Evolutionary conservation across 1,284 basidiomycete genomes (phyloP), one percentile per base, ranked within the genome.

Genomic region (Melampsora americana): DNA sequence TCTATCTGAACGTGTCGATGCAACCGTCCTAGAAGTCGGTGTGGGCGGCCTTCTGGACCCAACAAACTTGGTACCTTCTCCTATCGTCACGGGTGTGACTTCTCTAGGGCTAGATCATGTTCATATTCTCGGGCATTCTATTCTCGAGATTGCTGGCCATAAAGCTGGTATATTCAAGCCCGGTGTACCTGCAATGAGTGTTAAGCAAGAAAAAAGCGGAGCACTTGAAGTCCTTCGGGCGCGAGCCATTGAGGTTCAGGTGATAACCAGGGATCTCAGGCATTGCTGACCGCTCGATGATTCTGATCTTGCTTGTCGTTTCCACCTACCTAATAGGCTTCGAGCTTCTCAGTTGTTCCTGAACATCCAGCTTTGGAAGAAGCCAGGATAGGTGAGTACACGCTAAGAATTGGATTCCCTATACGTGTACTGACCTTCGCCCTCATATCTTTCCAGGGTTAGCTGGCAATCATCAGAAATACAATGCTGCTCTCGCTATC

Each of bases 161-260:
- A 99, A 99, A 83, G 93, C 90, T 32, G 96, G 96, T 0, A 99
- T 99, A 73, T 99, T 91, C 85, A 99, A 99, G 60, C 61, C 72
- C 20, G 72, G 72, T 5, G 72, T 74, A 44, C 72, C 72, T 42
- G 72, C 72, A 14, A 53, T 74, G 50, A 74, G 48, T 42, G 62
- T 73, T 32, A 28, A 64, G 39, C 70, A 73, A 30, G 42, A 48
- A 28, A 64, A 66, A 46, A 32, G 60, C 35, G 62, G 64, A 65
- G 64, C 70, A n/a, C 32, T 73, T 12, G 32, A 66, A 26, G 70
- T 73, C 6, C 50, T 73, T 12, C 44, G 62, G 26, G 62, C 61
- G 35, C 62, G 70, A 66, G 70, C 70, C n/a, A 26, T 39, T 35
- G 70, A 73, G n/a, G 44, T 73, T 12, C 48, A 73, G 70, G 70